Conservation (phyloP, 129 eudicot species). For the Cynara cardunculus region DNA sequence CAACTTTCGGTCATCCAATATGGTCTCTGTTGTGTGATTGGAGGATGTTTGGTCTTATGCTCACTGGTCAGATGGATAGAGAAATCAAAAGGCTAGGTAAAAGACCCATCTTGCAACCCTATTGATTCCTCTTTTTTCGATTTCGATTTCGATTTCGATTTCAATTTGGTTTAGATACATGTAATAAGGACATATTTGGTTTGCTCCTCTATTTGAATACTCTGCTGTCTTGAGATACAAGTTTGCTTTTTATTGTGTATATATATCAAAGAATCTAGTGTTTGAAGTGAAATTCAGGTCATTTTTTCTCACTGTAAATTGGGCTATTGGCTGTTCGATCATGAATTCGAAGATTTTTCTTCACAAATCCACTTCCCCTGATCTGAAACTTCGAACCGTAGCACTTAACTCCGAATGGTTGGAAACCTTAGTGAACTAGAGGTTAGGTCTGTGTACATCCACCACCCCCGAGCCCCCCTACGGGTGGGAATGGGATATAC, state of each 20-base stretch:
- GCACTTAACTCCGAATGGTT: no score
- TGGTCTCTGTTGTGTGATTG: constrained; percentile 93
- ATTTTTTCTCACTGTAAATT: background rate
- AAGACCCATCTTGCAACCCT: constrained; percentile 68
- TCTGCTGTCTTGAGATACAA: background rate
- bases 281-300: constrained; percentile 5
- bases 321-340: background rate
- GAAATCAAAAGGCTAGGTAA: constrained; percentile 98
- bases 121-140: constrained; percentile 27
- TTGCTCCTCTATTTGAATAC: constrained; percentile 15
- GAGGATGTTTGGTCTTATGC: constrained; percentile 96
- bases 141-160: background rate
- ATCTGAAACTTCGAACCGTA: no score
- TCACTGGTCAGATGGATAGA: constrained; percentile 94
- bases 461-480: no score
- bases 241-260: constrained; percentile 8
- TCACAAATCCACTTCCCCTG: no score
- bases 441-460: no score
- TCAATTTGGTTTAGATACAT: background rate
- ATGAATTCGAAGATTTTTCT: background rate
- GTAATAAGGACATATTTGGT: constrained; percentile 28
- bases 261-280: constrained; percentile 18
- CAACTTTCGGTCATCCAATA: constrained; percentile 87
- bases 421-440: no score
- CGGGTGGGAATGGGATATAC: no score